Evolutionary conservation across 768 basidiomycete species (phyloP), one percentile per base, ranked within the genome.

Genomic region (Rubroboletus pulcherrimus): DNA sequence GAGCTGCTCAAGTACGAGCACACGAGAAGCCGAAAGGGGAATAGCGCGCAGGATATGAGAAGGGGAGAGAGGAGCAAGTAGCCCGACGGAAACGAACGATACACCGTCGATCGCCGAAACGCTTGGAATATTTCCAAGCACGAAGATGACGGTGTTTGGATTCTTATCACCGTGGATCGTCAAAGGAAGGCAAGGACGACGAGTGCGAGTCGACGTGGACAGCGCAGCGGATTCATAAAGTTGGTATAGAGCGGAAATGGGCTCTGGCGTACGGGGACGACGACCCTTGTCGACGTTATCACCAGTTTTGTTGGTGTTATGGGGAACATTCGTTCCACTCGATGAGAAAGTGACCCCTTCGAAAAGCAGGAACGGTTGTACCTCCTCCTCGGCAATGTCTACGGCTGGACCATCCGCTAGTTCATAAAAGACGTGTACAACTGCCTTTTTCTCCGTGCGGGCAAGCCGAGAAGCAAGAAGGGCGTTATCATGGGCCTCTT

Each of bases 401-500:
- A 77, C 72, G 11, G 81, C 66, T 7, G 67, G 59, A 29, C 78
- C 75, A 21, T 73, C 67, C 2, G 68, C 68, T 2, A 66, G 72
- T 8, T 76, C 66, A 63, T 88, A 85, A 72, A 93, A 97, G 14
- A 81, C 85, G 68, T 98, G 96, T 26, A 97, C 76, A n/a, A 96
- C 91, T 6, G 87, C 85, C 62, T 83, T 87, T 53, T 77, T 77
- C 63, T 89, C 83, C 7, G 78, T 70, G 37, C 79, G 79, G 0
- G 96, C 91, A 48, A 98, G 73, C 41, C 86, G 82, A 49, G 91
- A 85, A 14, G 93, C 92, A 17, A 98, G 80, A 35, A 98, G 74
- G 24, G 93, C 89, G 70, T 98, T 87, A 66, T 95, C 91, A 63
- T 96, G 89, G 4, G 93, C 91, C 66, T 93, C 81, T 67, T 93